Conservation (phyloP, 75 land plant genomes). For the Picea glauca region DNA sequence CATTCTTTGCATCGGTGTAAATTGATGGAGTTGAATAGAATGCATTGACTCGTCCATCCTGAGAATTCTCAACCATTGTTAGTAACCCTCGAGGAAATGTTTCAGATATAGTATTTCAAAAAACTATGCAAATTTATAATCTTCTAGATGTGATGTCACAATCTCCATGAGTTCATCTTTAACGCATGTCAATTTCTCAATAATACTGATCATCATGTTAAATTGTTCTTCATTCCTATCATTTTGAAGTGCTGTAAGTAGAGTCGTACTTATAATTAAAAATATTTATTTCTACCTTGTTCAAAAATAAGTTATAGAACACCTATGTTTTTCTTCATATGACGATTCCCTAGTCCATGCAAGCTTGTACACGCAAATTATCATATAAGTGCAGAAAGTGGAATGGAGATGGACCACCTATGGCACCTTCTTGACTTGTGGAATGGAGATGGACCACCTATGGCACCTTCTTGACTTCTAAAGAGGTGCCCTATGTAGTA, state of each 20-base stretch:
- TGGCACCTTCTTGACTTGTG: too few relatives aligned
- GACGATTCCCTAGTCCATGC: too few relatives aligned
- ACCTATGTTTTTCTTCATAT: too few relatives aligned
- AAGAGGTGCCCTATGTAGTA: too few relatives aligned
- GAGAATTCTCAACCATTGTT: conserved; percentile 3
- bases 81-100: not conserved
- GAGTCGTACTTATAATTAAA: not conserved
- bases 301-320: not conserved
- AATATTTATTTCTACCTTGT: not conserved
- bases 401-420: too few relatives aligned
- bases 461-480: too few relatives aligned
- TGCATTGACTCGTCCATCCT: conserved; percentile 96
- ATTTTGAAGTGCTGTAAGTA: not conserved
- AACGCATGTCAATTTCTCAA: not conserved
- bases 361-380: too few relatives aligned
- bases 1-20: conserved; percentile 75
- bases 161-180: not conserved
- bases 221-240: not conserved
- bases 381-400: too few relatives aligned
- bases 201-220: not conserved
- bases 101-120: not conserved
- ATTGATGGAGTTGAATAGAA: conserved; percentile 96
- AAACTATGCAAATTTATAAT: not conserved
- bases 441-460: too few relatives aligned
- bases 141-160: not conserved